Conservation (phyloP, 2,329 filamentous ascomycete genomes). For the Venturia pyrina region DNA sequence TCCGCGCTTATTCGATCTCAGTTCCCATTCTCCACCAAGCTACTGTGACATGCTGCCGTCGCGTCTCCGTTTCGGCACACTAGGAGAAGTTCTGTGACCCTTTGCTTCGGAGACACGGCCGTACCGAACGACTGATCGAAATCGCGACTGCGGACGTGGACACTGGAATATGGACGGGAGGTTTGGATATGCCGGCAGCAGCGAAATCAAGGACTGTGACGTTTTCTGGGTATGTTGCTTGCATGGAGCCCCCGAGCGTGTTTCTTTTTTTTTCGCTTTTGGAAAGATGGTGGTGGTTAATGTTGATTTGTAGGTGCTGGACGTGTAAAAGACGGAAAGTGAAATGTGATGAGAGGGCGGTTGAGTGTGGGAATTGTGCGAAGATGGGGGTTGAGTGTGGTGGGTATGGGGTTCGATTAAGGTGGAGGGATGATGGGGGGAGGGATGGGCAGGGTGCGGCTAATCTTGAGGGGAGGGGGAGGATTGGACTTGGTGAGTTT, state of each 20-base stretch:
- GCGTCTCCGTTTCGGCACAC: no score
- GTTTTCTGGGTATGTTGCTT: neutral
- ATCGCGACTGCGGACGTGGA: no score
- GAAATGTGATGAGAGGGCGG: constrained; percentile 2
- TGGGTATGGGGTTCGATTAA: neutral
- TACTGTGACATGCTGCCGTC: no score
- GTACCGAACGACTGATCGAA: neutral
- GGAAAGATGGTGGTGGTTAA: neutral
- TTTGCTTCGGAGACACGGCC: neutral
- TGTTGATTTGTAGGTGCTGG: neutral
- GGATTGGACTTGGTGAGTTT: neutral
- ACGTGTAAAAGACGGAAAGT: constrained; percentile 6
- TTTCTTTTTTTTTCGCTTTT: no score
- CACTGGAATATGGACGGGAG: neutral
- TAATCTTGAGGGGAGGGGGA: neutral
- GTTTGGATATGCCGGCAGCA: neutral
- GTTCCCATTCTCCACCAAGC: no score
- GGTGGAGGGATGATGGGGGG: neutral
- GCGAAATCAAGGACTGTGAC: neutral
- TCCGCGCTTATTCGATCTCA: no score
- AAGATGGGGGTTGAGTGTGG: neutral
- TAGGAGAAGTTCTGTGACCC: neutral
- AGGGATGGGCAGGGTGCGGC: neutral
- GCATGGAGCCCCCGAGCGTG: neutral
- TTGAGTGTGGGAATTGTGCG: neutral